A percentile compares a stretch with the other conserved stretches of the same genome.
phyloP scores from a whole-genome alignment of 75 land plant species.

The Isoetes taiwanensis region DNA sequence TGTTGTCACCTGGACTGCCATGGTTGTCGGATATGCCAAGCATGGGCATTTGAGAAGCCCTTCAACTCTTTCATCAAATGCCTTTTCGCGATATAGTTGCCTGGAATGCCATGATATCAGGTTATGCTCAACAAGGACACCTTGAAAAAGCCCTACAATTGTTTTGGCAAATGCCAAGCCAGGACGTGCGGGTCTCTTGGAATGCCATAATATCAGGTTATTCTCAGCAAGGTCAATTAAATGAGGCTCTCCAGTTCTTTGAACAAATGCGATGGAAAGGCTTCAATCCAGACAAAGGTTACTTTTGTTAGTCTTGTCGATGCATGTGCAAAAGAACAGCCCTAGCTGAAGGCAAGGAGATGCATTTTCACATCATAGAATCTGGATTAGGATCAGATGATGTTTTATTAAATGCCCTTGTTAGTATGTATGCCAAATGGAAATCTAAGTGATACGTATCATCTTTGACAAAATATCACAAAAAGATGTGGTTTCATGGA shows the following conservation, averaged over 20 bases:
- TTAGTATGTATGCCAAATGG: conserved; percentile 23
- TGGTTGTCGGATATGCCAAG: no score
- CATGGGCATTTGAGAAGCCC: no score
- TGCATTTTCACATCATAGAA: not conserved
- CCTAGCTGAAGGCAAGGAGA: not conserved
- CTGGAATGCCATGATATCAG: no score
- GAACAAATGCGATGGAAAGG: not conserved
- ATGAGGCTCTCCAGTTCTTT: not conserved
- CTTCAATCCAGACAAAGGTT: not conserved
- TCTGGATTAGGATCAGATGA: not conserved
- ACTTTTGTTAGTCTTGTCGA: not conserved
- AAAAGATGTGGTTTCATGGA: conserved; percentile 30
- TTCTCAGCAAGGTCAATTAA: not conserved
- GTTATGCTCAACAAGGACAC: no score
- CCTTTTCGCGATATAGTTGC: no score
- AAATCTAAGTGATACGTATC: conserved; percentile 17
- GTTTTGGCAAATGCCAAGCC: no score
- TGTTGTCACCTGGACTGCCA: no score
- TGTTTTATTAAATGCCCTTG: conserved; percentile 19
- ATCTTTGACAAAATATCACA: conserved; percentile 21
- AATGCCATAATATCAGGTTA: not conserved
- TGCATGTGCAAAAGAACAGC: not conserved
- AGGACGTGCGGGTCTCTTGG: conserved; percentile 1
- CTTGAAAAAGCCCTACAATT: no score
- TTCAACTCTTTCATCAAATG: no score